Base-by-base conservation (phyloP, 2,329 filamentous ascomycete genomes). In the Xylariaceae sp. region DNA sequence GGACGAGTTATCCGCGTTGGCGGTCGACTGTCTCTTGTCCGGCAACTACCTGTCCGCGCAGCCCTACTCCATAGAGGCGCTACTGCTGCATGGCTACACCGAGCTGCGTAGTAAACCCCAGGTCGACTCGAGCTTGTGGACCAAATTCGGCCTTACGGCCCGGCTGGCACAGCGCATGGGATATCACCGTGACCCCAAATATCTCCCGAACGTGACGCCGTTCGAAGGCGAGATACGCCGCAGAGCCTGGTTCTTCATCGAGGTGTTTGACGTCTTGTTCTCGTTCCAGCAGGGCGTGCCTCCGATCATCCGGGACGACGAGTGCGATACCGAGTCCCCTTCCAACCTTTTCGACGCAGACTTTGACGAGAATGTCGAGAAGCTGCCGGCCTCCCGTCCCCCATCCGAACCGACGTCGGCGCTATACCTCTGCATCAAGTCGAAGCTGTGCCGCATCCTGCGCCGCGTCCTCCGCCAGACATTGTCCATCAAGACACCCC, bases 221-320 rank as follows among this genome's bases (percentile, higher is more conserved):
- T 74, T 74, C 38, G 67, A 73, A 34, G 67, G 61, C 14, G 71
- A 75, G 54, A 70, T 75, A 61, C 65, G 71, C 13, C 64, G 71
- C 4, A 61, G 71, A 13, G 59, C 60, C 2, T 75, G 72, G 69
- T 64, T 70, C 36, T 61, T 67, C 46, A 61, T 67, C 12, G 66
- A 70, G 44, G 59, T 68, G 1, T 67, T 67, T 13, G 72, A 76
- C 47, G 54, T 69, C 4, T 47, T 73, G 3, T 66, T 71, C 31
- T 70, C 70, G 1, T 71, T 70, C 43, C 70, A 75, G 53, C 65
- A 72, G n/a, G 70, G 72, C 7, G 65, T 75, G 52, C 71, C 73
- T 1, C 59, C 67, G n/a, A 67, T 69, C 38, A 62, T 74, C 33
- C 61, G 68, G 34, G 61, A 68, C n/a, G 63, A 65, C 11, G 63